phyloP scores from a whole-genome alignment of 2,329 filamentous ascomycete species.

The Neopestalotiopsis rosae region DNA sequence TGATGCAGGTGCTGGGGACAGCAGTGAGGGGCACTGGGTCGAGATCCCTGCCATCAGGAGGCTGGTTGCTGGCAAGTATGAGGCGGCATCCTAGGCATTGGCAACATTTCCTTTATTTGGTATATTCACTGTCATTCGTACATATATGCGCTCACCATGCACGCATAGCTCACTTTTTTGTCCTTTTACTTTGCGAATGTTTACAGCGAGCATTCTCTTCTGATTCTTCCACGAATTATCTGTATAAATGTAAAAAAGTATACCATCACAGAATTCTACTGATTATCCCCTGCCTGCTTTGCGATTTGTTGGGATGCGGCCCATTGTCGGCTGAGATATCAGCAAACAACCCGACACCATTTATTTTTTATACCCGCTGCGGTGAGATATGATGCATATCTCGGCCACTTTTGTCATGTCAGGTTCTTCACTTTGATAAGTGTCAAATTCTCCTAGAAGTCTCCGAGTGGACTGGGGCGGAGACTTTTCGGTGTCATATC shows the following conservation, averaged over 20 bases:
- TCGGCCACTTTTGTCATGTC: background rate
- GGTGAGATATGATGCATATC: too few species aligned
- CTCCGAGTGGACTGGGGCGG: background rate
- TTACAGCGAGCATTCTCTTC: conserved; percentile 1
- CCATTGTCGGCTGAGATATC: too few species aligned
- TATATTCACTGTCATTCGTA: conserved; percentile 13
- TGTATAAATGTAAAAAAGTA: conserved; percentile 1
- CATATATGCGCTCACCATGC: conserved; percentile 2
- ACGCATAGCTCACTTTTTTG: conserved; percentile 6
- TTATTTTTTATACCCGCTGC: too few species aligned
- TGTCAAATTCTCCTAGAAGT: background rate
- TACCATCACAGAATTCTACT: background rate
- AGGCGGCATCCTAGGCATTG: conserved; percentile 48
- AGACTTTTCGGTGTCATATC: conserved; percentile 4
- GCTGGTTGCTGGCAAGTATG: conserved; percentile 78
- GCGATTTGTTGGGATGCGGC: background rate
- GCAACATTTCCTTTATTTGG: background rate
- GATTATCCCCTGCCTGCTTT: background rate
- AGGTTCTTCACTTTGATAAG: background rate
- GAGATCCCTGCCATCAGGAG: conserved; percentile 70
- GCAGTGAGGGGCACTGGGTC: conserved; percentile 59
- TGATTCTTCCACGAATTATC: background rate
- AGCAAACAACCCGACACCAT: too few species aligned
- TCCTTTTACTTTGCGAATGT: background rate
- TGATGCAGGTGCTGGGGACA: conserved; percentile 50